Evolutionary conservation across 2,329 filamentous ascomycete genomes (phyloP), one percentile per base, ranked within the genome.

Genomic region (Botrytis sinoallii): DNA sequence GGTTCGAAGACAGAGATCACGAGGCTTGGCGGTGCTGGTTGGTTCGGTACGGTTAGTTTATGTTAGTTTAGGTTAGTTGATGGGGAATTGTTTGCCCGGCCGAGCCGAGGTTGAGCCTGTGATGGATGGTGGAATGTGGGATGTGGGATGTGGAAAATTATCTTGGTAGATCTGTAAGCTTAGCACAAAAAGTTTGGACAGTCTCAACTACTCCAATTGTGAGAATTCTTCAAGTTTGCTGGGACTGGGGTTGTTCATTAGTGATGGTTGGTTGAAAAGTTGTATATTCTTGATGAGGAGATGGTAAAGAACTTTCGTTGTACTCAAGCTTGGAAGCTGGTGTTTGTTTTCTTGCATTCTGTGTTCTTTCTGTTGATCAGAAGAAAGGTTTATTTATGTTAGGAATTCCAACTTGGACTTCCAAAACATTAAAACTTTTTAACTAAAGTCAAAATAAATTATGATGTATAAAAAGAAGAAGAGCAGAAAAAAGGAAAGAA

Each of bases 391-490:
- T 2, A 14, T 16, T 55, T 2, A 7, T n/a, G 12, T 7, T 6
- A 6, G 1, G 25, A 5, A n/a, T 55, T n/a, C 2, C 4, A n/a
- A n/a, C 25, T 16, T 55, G 48, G 25, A n/a, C 7, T 16, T 16
- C 1, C 5, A 16, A 1, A 16, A 55, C 12, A 6, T 16, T 3
- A 16, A 1, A 16, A 7, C 0, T n/a, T 16, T 16, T 55, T 12
- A 16, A 6, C 14, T 1, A 16, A 14, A 6, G 22, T n/a, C 4
- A 4, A 22, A 8, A 18, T 25, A 22, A 25, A 1, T 9, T 12
- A 16, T 55, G 25, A 3, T 4, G 7, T 55, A 16, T n/a, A 10
- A 48, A 16, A 20, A 18, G 16, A 12, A 25, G 25, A n/a, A 52
- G 25, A 22, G 3, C 6, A 22, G 20, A 22, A 46, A 7, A 8